Conservation (phyloP, 2,329 filamentous ascomycete species). For the Fusarium sp. region DNA sequence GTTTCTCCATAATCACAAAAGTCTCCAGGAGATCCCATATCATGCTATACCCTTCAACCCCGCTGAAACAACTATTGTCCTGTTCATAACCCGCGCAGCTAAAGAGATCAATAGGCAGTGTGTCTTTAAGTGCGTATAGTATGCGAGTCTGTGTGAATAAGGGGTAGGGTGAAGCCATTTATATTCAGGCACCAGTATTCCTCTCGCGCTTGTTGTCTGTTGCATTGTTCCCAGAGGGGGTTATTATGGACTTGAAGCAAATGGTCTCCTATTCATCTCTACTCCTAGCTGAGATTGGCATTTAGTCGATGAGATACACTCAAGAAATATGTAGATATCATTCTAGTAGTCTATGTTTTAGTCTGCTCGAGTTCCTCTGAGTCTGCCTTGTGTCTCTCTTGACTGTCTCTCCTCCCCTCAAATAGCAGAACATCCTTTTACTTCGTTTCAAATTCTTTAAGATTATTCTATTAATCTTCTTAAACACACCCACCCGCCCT, state of each 20-base stretch:
- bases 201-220: background rate
- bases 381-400: slow-evolving; percentile 1
- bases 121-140: background rate
- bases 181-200: slow-evolving; percentile 3
- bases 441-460: background rate
- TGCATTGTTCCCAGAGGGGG: background rate
- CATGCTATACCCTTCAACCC: no score
- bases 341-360: background rate
- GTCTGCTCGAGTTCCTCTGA: background rate
- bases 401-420: background rate
- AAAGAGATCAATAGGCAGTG: background rate
- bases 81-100: background rate
- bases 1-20: no score
- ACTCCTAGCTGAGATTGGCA: background rate
- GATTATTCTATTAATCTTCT: background rate
- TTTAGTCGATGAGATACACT: background rate
- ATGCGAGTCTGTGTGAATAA: background rate
- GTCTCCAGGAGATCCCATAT: no score
- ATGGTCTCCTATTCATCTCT: background rate
- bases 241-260: slow-evolving; percentile 1
- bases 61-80: no score
- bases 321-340: background rate
- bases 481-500: background rate
- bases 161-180: background rate
- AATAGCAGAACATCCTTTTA: background rate